Conservation (phyloP, 768 basidiomycete genomes). For the Macrocybe gigantea region DNA sequence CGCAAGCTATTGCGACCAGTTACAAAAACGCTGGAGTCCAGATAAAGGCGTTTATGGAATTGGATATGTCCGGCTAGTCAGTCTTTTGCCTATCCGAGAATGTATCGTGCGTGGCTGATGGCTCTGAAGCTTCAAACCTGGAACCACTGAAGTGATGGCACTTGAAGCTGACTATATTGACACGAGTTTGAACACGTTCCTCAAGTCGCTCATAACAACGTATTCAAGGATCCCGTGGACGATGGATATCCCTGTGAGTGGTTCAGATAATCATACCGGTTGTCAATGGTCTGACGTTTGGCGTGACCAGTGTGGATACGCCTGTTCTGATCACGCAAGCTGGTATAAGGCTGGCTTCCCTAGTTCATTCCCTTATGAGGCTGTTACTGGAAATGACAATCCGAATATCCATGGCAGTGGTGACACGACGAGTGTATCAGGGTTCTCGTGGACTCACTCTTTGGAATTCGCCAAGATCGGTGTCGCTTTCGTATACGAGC, state of each 20-base stretch:
- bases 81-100: constrained; percentile 3
- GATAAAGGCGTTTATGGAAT: constrained; percentile 45
- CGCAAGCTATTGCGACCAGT: constrained; percentile 45
- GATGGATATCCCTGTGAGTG: constrained; percentile 30
- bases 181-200: constrained; percentile 34
- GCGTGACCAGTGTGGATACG: constrained; percentile 28
- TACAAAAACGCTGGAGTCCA: constrained; percentile 39
- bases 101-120: neutral
- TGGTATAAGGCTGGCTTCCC: constrained; percentile 39
- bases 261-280: too few species aligned
- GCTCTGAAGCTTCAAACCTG: constrained; percentile 36
- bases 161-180: constrained; percentile 35
- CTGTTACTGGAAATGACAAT: constrained; percentile 35
- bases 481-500: constrained; percentile 52
- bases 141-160: constrained; percentile 34
- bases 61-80: constrained; percentile 36
- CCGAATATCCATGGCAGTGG: constrained; percentile 34
- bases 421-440: constrained; percentile 40
- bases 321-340: constrained; percentile 41
- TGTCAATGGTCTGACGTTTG: neutral
- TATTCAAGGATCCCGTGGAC: constrained; percentile 32
- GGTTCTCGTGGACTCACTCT: constrained; percentile 46
- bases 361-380: constrained; percentile 37
- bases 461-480: constrained; percentile 57
- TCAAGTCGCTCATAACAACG: constrained; percentile 31